Evolutionary conservation across 2,329 filamentous ascomycete species (phyloP).

Genomic region (Lecanicillium sp.): DNA sequence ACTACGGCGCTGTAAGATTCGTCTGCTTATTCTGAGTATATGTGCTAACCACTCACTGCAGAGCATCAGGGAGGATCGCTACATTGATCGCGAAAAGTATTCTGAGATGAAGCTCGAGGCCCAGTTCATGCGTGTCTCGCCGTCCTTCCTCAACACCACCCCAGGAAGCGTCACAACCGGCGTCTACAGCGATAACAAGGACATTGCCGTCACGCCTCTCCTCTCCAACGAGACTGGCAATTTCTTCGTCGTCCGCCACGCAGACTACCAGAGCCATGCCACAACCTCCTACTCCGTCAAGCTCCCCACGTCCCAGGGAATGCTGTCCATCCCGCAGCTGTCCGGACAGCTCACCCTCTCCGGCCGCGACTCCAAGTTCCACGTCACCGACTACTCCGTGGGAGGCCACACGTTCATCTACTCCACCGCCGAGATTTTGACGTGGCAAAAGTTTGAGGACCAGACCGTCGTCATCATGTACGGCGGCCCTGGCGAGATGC

Average conservation of each 20-base stretch:
- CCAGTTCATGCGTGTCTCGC: constrained; percentile 68
- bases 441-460: constrained; percentile 57
- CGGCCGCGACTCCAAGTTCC: constrained; percentile 61
- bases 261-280: constrained; percentile 53
- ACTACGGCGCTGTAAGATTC: constrained; percentile 44
- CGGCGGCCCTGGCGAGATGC: constrained; percentile 53
- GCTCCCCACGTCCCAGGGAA: constrained; percentile 53
- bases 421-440: constrained; percentile 64
- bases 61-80: constrained; percentile 61
- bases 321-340: constrained; percentile 52
- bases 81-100: constrained; percentile 67
- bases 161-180: constrained; percentile 45
- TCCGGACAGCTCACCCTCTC: constrained; percentile 51
- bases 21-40: too few species aligned
- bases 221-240: constrained; percentile 45
- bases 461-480: constrained; percentile 60
- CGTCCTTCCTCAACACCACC: constrained; percentile 58
- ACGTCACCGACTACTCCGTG: constrained; percentile 61
- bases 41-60: too few species aligned
- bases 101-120: constrained; percentile 71
- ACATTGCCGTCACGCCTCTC: constrained; percentile 57
- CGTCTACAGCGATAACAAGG: constrained; percentile 44
- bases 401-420: constrained; percentile 56
- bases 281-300: constrained; percentile 58
- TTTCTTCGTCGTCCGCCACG: constrained; percentile 64